Base-by-base conservation (phyloP, 148 eudicot species). In the Polygonum aviculare region DNA sequence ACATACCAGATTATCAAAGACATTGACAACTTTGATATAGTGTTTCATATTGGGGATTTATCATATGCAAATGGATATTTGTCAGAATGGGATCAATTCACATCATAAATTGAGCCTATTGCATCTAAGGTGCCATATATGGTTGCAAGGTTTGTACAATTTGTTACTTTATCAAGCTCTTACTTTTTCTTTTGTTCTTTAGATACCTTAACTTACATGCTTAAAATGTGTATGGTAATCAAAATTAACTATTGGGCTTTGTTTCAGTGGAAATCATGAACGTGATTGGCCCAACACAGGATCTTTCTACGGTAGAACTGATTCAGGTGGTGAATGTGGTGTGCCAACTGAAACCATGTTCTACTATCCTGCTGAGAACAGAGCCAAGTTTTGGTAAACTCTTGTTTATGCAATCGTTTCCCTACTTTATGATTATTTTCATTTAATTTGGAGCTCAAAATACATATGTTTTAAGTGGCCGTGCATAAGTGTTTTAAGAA, bases 241-340 rank as follows among this genome's bases (percentile, higher is more conserved):
- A 4, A 41, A 3, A 38, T 15, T n/a, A 6, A 6, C 39, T 69
- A 36, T 5, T 12, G 72, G 2, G 4, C 44, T 69, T 69, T 36
- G 11, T 16, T 38, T 5, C 82, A 94, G 97, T 72, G 98, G 98
- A 9, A 94, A 94, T 85, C 97, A 94, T 74, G 98, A 94, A 80
- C 93, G 98, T 14, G 97, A 87, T 84, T 90, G 93, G 93, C 90
- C 93, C 0, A 81, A 83, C 36, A 33, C 88, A 3, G 98, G 98
- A 75, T 91, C 94, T 26, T 94, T 94, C 57, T 94, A 94, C 74
- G 81, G 77, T 22, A 78, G 67, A 10, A 33, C 19, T 19, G 97
- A 91, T 80, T 94, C 97, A 11, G 98, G 98, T 63, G 98, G 97
- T 12, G 98, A 94, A 86, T 94, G 98, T 77, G 98, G 98, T 31